Base-by-base conservation (phyloP, 2,329 filamentous ascomycete genomes). In the Cladophialophora psammophila region DNA sequence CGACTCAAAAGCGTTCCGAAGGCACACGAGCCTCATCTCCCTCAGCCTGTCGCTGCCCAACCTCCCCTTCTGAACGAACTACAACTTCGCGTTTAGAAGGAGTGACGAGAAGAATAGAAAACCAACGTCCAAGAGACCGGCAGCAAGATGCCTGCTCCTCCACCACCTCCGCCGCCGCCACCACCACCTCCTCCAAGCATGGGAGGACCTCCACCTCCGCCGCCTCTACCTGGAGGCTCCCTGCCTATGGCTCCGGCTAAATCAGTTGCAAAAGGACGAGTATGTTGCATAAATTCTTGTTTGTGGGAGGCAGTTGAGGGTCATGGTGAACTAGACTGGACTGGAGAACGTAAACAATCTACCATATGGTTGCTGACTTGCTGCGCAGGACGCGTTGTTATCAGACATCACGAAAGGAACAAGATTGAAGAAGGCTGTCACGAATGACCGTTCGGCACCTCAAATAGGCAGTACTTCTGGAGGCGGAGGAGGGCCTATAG, bases 391-490 rank as follows among this genome's bases (percentile, higher is more conserved):
- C 74, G 94, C 94, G 63, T 85, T 99, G 40, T 87, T 98, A 53
- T 86, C 88, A 75, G 94, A 98, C 79, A 99, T 99, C 73, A 83
- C 84, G 72, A 96, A 96, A 79, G 95, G 94, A 71, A 85, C 82
- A 72, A 82, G 83, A 68, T 84, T 98, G 66, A 97, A 91, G 80
- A 97, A 97, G 79, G 85, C 92, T 36, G 90, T 93, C 64, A 92
- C 94, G 72, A 97, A 98, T 80, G 94, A 98, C 79, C 90, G 94
- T 78, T 97, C 94, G 26, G 92, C 92, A 7, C 94, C 94, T 0
- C 74, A 86, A 59, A 78, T 97, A 64, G 86, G 80, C 67, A 87
- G 86, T 63, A 75, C 83, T 59, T 83, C 84, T 60, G 84, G 83
- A 58, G 82, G 85, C 59, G 83, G 83, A 36, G 88, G 86, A 67